phyloP scores from a whole-genome alignment of 202 grass and related monocot species.

The Musa balbisiana region DNA sequence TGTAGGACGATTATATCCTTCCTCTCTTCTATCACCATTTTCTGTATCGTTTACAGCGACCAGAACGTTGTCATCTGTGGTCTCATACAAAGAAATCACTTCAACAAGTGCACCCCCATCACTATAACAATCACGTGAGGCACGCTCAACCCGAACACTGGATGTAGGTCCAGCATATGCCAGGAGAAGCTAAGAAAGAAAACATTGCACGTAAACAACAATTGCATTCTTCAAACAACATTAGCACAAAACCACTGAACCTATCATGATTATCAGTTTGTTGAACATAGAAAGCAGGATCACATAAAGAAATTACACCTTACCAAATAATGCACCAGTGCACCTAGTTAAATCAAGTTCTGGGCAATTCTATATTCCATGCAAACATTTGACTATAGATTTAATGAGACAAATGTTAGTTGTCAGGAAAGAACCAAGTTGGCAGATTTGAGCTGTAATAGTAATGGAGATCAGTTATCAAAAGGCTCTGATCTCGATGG shows the following conservation, averaged over 20 bases:
- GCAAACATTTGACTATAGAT: background rate
- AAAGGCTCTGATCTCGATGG: background rate
- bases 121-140: conserved; percentile 41
- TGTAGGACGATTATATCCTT: conserved; percentile 37
- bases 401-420: background rate
- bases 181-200: conserved; percentile 51
- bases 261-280: too few species aligned
- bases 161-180: conserved; percentile 62
- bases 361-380: background rate
- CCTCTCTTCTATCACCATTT: conserved; percentile 30
- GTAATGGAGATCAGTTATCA: background rate
- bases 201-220: background rate
- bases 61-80: conserved; percentile 27
- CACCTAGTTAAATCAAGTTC: background rate
- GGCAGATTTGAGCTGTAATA: background rate
- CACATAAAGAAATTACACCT: too few species aligned
- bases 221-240: background rate
- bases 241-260: background rate
- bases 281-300: too few species aligned
- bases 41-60: conserved; percentile 24
- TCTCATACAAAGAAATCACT: conserved; percentile 69
- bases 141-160: conserved; percentile 59
- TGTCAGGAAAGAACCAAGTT: background rate
- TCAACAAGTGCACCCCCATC: conserved; percentile 66
- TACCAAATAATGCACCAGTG: too few species aligned